Evolutionary conservation across 352 stramenopile species (phyloP), one percentile per base, ranked within the genome.

Genomic region (Phytophthora fragariae): DNA sequence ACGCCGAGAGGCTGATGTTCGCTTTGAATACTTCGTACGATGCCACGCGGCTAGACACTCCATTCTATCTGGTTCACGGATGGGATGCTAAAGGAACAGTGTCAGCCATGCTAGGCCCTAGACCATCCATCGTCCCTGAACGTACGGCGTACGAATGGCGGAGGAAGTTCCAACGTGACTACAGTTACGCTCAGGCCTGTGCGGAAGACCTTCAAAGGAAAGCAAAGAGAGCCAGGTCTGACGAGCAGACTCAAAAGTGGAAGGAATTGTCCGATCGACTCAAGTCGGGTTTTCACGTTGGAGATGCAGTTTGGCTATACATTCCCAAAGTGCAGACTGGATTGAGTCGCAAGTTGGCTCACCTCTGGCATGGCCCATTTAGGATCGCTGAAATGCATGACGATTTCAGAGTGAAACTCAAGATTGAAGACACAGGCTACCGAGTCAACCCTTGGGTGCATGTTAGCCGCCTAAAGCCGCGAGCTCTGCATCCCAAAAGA

Each of bases 51-150:
- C 4, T 62, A 0, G 52, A 47, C 9, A 80, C 63, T 0, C 49
- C 73, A 1, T 74, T 75, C 31, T 76, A 62, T 15, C 37, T 79
- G 14, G 41, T 76, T 0, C 63, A 74, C 17, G 64, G 49, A 0
- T 77, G 68, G 73, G 68, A 77, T 5, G 17, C 68, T 2, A 44
- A 59, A 6, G 33, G 47, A 0, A 79, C 68, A 0, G 21, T 60
- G 1, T 15, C 57, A 3, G 60, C 60, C 2, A 52, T 67, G 49
- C 35, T 60, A 1, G 49, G 47, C 0, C 21, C 29, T 0, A 12
- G 19, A 0, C 61, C 61, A 2, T 35, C 33, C 6, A 52, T 41
- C 9, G 2, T 68, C 12, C 19, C 53, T 4, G 33, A 31, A 21
- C 12, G 31, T 10, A 37, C 49, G 3, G 61, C 35, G 0, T 60